Evolutionary conservation across 1,284 basidiomycete species (phyloP), one percentile per base, ranked within the genome.

Genomic region (Lentinula novae-zelandiae): DNA sequence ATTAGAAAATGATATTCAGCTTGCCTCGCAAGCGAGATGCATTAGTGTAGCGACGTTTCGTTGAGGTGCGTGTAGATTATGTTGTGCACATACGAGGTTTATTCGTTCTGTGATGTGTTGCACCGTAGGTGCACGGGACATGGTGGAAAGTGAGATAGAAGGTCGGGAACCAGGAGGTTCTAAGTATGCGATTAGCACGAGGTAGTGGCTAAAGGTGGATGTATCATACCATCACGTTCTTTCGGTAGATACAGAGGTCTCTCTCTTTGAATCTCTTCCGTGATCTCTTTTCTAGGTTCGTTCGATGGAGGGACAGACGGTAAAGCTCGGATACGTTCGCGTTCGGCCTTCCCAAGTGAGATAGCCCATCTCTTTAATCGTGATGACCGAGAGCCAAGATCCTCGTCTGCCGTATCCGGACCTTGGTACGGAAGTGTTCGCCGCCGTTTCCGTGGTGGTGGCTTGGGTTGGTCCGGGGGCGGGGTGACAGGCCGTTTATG

Each of bases 81-180:
- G 85, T 68, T 93, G 90, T 0, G 89, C 86, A 53, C 84, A 90
- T 63, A 92, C 88, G 39, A 93, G 82, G 68, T 90, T 90, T 62
- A 92, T 84, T 60, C 89, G 80, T 64, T 93, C 90, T 5, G 84
- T 81, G 42, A 93, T 84, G 64, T 92, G 89, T 66, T 90, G 88
- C n/a, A 87, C 68, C 0, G 86, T 89, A 4, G 89, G 85, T 3
- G 85, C 84, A 62, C 86, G 82, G 3, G 87, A 86, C 58, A 82
- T 79, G 8, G 89, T 84, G 39, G 88, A 83, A 13, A 93, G 78
- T 57, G 89, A 86, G 3, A 92, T 76, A 0, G 86, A 82, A 13
- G 87, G 73, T 40, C 88, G 83, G 64, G 83, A 89, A 2, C 90
- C 90, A 9, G 90, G 80, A 2, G 84, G 82, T 60, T 88, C 89